phyloP scores from a whole-genome alignment of 2,329 filamentous ascomycete species.

The Cordyceps javanica region DNA sequence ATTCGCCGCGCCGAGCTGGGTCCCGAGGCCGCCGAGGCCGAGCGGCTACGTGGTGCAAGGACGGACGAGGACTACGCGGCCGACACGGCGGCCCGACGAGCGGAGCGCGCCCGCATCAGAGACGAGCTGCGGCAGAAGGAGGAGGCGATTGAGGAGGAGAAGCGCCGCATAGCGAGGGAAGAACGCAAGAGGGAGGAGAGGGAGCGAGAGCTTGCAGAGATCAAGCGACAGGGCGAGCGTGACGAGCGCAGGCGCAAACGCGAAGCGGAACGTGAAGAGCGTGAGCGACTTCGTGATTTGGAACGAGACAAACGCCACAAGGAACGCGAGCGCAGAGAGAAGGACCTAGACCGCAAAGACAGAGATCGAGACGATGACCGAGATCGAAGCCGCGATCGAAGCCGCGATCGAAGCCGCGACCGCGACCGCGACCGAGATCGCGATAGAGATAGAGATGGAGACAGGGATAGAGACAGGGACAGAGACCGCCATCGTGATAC shows the following conservation, averaged over 20 bases:
- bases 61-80: constrained; percentile 68
- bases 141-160: constrained; percentile 55
- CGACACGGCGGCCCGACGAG: constrained; percentile 55
- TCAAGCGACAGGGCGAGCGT: constrained; percentile 43
- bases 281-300: constrained; percentile 39
- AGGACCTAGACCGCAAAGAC: constrained; percentile 24
- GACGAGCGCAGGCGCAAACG: constrained; percentile 44
- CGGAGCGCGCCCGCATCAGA: constrained; percentile 55
- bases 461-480: constrained; percentile 27
- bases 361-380: constrained; percentile 18
- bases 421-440: constrained; percentile 35
- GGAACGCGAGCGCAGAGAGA: constrained; percentile 32
- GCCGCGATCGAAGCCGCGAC: constrained; percentile 13
- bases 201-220: constrained; percentile 43
- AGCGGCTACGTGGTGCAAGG: constrained; percentile 60
- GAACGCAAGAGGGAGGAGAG: constrained; percentile 46
- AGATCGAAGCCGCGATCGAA: constrained; percentile 27
- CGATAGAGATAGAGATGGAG: constrained; percentile 26
- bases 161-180: constrained; percentile 50
- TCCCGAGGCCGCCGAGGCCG: constrained; percentile 59
- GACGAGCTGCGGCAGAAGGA: constrained; percentile 55
- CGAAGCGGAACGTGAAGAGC: constrained; percentile 50
- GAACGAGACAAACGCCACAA: constrained; percentile 35
- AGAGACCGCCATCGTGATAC: constrained; percentile 28
- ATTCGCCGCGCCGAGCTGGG: constrained; percentile 64